Base-by-base conservation (phyloP, 2,329 filamentous ascomycete genomes). In the Fusarium sororula region DNA sequence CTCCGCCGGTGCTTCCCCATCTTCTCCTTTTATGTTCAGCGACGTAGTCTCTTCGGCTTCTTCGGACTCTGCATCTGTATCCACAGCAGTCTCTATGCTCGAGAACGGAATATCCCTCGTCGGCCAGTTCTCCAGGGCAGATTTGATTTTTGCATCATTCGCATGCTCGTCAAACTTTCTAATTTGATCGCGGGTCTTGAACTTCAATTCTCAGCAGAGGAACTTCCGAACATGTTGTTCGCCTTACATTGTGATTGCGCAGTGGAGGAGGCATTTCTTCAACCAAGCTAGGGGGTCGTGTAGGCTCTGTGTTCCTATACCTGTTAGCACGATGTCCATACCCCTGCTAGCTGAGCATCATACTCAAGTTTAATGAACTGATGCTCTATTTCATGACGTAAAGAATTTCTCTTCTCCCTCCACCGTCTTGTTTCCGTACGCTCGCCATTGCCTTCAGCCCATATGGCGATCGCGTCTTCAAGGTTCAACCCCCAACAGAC, bases 51-150 rank as follows among this genome's bases (percentile, higher is more conserved):
- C 51, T 26, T 35, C 12, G 8, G 32, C 9, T 9, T 39, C 22
- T 18, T 30, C 3, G 14, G 10, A 10, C 14, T 58, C 13, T 14
- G n/a, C 28, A 11, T 35, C 22, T 22, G 26, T 37, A 14, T 32
- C 20, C 26, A 11, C 4, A 24, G 18, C 26, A 20, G 32, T n/a
- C 37, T 69, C 58, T n/a, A 69, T 69, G 37, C 68, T 69, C 7
- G 37, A 44, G 26, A 69, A 39, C 10, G 65, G 59, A 6, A 70
- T 45, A 26, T 69, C 54, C 17, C n/a, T 64, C 11, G 48, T 70
- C 18, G 65, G 65, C 65, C 65, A 69, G 41, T 64, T 64, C 24
- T 47, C 38, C 6, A 55, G 39, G 7, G 37, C 56, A 68, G n/a
- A 12, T 18, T 28, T n/a, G 12, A 12, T n/a, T 18, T 20, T 28